Percentiles rank a stretch among this genome's conserved stretches.
Evolutionary conservation across 2,329 filamentous ascomycete species (phyloP).

Genomic region (Beauveria australis): DNA sequence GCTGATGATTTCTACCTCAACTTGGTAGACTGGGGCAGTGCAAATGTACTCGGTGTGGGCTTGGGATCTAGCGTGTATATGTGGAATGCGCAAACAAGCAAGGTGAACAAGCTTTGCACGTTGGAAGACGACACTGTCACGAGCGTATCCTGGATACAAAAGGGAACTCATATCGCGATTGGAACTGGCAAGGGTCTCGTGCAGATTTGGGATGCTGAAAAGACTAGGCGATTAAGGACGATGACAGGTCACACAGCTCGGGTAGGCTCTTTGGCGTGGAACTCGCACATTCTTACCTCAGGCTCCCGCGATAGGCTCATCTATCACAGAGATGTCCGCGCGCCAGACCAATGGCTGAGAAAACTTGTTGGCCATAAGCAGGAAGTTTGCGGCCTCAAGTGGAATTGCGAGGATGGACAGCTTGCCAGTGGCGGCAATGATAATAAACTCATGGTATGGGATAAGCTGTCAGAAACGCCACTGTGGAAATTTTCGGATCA

Average conservation of each 20-base stretch:
- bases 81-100: constrained; percentile 90
- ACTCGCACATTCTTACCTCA: constrained; percentile 92
- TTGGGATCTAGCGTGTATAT: constrained; percentile 92
- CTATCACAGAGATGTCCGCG: constrained; percentile 90
- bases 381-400: constrained; percentile 92
- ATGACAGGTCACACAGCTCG: constrained; percentile 96
- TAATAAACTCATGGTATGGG: constrained; percentile 98
- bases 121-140: constrained; percentile 90
- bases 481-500: constrained; percentile 93
- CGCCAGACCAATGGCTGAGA: constrained; percentile 80
- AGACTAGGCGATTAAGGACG: constrained; percentile 73
- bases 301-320: constrained; percentile 90
- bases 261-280: constrained; percentile 93
- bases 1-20: constrained; percentile 98
- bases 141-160: constrained; percentile 96
- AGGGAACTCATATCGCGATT: constrained; percentile 91
- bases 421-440: constrained; percentile 94
- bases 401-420: constrained; percentile 95
- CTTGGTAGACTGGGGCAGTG: constrained; percentile 93
- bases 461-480: constrained; percentile 86
- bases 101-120: constrained; percentile 90
- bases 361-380: constrained; percentile 93
- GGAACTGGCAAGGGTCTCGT: constrained; percentile 91
- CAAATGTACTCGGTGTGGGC: constrained; percentile 87
- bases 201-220: constrained; percentile 95